Evolutionary conservation across 2,329 filamentous ascomycete species (phyloP).

Genomic region (Microdochium trichocladiopsis): DNA sequence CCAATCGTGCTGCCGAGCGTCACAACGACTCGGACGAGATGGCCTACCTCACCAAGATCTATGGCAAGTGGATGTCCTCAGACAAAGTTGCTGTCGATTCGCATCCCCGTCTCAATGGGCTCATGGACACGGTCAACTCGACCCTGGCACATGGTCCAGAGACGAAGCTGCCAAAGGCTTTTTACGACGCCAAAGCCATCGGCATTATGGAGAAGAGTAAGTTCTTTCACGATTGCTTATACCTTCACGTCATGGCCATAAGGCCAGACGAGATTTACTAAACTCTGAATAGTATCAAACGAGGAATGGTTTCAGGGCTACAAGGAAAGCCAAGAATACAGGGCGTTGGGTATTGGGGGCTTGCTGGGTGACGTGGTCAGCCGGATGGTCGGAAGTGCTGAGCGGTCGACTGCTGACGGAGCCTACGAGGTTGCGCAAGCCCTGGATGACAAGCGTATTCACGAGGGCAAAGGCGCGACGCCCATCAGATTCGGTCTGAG

Average conservation of each 20-base stretch:
- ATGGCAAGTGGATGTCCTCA: constrained; percentile 81
- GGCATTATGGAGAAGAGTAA: constrained; percentile 58
- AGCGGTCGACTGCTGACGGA: constrained; percentile 46
- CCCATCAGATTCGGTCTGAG: constrained; percentile 69
- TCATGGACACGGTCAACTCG: constrained; percentile 91
- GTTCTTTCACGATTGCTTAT: constrained; percentile 11
- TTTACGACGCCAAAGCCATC: constrained; percentile 72
- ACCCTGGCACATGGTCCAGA: constrained; percentile 76
- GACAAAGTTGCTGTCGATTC: constrained; percentile 73
- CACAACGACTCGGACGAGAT: constrained; percentile 79
- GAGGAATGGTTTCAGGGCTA: constrained; percentile 95
- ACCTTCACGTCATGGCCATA: constrained; percentile 49
- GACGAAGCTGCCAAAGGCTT: constrained; percentile 74
- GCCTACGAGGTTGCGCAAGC: constrained; percentile 36
- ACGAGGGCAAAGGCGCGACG: constrained; percentile 25
- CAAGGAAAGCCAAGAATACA: constrained; percentile 76
- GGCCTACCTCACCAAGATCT: constrained; percentile 69
- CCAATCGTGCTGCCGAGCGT: constrained; percentile 60
- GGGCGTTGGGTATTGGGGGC: constrained; percentile 78
- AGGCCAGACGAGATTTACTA: constrained; percentile 13
- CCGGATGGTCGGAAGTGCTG: constrained; percentile 63
- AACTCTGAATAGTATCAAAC: constrained; percentile 43
- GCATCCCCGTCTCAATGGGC: constrained; percentile 75
- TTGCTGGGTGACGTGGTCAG: constrained; percentile 78
- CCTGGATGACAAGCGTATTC: constrained; percentile 17